Conservation (phyloP, 139 green algal genomes). For the Penium margaritaceum region DNA sequence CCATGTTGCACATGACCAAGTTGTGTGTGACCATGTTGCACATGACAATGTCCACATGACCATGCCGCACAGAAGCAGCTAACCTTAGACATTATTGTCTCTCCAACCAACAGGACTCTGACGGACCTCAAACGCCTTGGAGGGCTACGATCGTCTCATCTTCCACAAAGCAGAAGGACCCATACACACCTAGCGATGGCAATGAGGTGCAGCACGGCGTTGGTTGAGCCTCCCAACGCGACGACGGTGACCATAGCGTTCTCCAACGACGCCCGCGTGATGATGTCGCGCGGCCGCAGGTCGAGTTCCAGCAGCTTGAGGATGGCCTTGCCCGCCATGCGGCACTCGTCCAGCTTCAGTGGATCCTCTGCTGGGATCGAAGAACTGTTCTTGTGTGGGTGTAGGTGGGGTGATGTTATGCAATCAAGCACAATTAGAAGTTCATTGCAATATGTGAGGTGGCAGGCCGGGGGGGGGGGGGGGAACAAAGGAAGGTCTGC, state of each 20-base stretch:
- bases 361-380: constrained; percentile 88
- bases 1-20: no score
- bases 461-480: not conserved
- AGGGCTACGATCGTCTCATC: no score
- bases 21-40: no score
- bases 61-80: no score
- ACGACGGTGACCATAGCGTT: constrained; percentile 90
- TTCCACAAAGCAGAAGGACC: no score
- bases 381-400: constrained; percentile 38
- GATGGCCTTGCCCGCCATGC: constrained; percentile 62
- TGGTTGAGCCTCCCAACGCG: constrained; percentile 87
- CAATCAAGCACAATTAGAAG: not conserved
- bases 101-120: no score
- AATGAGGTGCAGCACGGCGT: constrained; percentile 71
- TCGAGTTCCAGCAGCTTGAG: constrained; percentile 61
- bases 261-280: constrained; percentile 86
- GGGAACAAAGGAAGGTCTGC: not conserved
- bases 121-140: no score
- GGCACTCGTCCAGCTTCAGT: constrained; percentile 89
- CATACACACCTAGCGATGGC: constrained; percentile 51
- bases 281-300: constrained; percentile 92
- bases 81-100: no score
- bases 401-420: not conserved
- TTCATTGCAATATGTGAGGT: not conserved
- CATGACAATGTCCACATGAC: no score